phyloP scores from a whole-genome alignment of 805 yeast genomes.

The Grigorovia humatica region DNA sequence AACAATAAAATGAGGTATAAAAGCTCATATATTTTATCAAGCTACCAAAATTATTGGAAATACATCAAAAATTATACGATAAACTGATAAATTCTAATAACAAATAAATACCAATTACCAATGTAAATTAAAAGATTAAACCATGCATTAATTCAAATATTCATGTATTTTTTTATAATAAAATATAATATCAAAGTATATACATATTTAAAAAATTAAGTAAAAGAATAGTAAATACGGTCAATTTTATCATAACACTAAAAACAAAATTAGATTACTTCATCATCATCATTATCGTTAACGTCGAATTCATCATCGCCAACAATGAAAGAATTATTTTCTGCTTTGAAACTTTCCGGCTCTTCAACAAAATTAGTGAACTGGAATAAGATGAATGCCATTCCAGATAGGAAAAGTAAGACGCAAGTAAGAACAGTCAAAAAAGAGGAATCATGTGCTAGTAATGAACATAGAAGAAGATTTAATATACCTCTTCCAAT shows the following conservation, averaged over 20 bases:
- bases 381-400: conserved; percentile 51
- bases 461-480: conserved; percentile 36
- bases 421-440: conserved; percentile 45
- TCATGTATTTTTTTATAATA: background rate
- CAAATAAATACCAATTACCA: background rate
- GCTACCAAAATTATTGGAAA: no score
- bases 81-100: background rate
- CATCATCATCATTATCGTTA: conserved; percentile 6
- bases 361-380: conserved; percentile 65
- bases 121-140: background rate
- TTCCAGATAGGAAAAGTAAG: conserved; percentile 50
- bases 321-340: conserved; percentile 30
- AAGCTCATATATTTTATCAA: no score
- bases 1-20: no score
- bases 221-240: background rate
- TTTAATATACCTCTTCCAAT: conserved; percentile 41
- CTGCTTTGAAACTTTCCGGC: conserved; percentile 70
- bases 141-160: background rate
- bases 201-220: background rate
- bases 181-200: background rate
- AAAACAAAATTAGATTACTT: background rate
- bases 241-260: no score
- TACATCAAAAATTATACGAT: no score
- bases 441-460: conserved; percentile 45
- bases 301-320: conserved; percentile 29